These are phyloP conservation scores for Cymbidium sinense DNA, from an alignment of 106 monocot genomes.

Conservation along the genomic window DNA sequence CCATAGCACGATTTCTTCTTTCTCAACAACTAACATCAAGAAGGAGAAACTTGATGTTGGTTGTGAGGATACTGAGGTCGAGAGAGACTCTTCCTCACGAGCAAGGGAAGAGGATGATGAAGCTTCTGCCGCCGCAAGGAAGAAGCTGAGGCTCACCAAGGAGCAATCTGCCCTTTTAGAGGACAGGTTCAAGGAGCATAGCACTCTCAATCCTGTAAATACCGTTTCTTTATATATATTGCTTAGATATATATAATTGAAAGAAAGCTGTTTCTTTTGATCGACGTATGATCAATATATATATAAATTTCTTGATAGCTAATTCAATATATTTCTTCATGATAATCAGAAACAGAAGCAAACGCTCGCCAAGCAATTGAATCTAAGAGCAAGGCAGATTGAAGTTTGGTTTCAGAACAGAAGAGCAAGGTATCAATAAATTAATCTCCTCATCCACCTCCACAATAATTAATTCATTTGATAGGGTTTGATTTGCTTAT, in stretches of 20 bases:
- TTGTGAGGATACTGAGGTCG: slow-evolving; percentile 22
- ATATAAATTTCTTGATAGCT: not conserved
- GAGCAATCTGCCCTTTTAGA: slow-evolving; percentile 18
- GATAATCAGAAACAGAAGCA: slow-evolving; percentile 25
- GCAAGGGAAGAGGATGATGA: not conserved
- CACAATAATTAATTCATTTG: not conserved
- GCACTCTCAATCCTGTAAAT: slow-evolving; percentile 10
- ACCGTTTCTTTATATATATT: not conserved
- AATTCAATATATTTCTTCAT: not conserved
- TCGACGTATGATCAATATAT: not conserved
- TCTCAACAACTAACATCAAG: slow-evolving; percentile 36
- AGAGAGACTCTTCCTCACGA: slow-evolving; percentile 16
- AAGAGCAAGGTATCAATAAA: slow-evolving; percentile 19
- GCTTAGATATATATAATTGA: not conserved
- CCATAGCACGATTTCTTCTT: slow-evolving; percentile 36
- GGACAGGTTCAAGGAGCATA: slow-evolving; percentile 15
- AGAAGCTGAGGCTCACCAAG: slow-evolving; percentile 14
- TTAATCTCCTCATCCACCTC: not conserved
- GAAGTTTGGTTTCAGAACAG: slow-evolving; percentile 38
- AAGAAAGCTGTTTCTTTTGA: not conserved
- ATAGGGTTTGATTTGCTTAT: not conserved
- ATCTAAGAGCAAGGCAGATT: slow-evolving; percentile 27
- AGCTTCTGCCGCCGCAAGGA: not conserved
- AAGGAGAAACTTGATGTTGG: slow-evolving; percentile 8
- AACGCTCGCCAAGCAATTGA: slow-evolving; percentile 24